These are phyloP conservation scores for Pseudopithomyces maydicus DNA, from an alignment of 2,329 filamentous ascomycete genomes.

Conservation along the genomic window DNA sequence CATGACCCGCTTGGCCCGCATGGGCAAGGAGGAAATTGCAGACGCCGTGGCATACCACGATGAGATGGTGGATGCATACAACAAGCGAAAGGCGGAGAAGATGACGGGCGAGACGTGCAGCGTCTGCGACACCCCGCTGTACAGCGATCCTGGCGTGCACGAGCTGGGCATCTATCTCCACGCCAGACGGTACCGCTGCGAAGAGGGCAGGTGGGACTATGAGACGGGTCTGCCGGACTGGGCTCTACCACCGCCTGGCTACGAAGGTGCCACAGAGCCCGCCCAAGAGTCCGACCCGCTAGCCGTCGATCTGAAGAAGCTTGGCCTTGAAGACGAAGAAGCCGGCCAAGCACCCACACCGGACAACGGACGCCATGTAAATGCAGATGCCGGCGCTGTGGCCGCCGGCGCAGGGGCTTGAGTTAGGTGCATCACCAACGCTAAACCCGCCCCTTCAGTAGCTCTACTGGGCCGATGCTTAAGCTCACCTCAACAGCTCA, in stretches of 20 bases:
- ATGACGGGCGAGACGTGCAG: constrained; percentile 85
- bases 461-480: constrained; percentile 3
- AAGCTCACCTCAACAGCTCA: background rate
- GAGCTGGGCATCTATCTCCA: constrained; percentile 95
- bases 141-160: constrained; percentile 88
- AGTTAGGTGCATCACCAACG: background rate
- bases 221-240: constrained; percentile 82
- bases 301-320: constrained; percentile 49
- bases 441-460: background rate
- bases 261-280: constrained; percentile 72
- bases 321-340: constrained; percentile 42
- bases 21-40: constrained; percentile 93
- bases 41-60: constrained; percentile 93
- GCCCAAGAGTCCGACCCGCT: constrained; percentile 55
- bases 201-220: constrained; percentile 83
- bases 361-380: background rate
- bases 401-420: constrained; percentile 14
- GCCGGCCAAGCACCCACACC: background rate
- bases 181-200: constrained; percentile 86
- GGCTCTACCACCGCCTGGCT: constrained; percentile 79
- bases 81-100: constrained; percentile 89
- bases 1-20: constrained; percentile 79
- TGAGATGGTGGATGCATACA: constrained; percentile 88
- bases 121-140: constrained; percentile 83
- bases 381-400: background rate